These are phyloP conservation scores for Exophiala xenobiotica DNA, from an alignment of 2,329 filamentous ascomycete genomes.

Conservation along the genomic window DNA sequence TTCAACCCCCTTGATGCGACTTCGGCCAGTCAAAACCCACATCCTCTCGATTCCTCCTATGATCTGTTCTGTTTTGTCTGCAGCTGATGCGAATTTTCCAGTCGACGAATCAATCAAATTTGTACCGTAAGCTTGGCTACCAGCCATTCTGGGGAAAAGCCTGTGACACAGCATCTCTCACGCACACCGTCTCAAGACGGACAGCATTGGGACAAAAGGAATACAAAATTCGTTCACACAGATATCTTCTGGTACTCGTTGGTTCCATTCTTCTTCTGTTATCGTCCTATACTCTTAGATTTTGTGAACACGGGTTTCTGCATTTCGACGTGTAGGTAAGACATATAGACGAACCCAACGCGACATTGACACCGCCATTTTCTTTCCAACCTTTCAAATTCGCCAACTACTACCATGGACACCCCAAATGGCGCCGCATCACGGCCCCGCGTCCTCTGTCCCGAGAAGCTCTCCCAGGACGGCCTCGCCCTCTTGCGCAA, in stretches of 20 bases:
- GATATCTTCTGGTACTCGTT: neutral
- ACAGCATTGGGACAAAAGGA: no score
- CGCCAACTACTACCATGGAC: slow-evolving; percentile 10
- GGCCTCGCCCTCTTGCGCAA: slow-evolving; percentile 67
- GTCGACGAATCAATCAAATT: neutral
- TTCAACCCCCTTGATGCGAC: neutral
- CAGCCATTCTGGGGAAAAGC: neutral
- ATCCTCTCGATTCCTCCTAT: no score
- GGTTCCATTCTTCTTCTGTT: neutral
- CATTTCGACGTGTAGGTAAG: neutral
- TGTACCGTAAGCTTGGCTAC: no score
- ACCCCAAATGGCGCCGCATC: slow-evolving; percentile 25
- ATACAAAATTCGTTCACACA: no score
- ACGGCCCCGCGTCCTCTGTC: slow-evolving; percentile 63
- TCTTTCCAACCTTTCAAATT: neutral
- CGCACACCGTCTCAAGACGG: no score
- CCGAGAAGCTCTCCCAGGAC: slow-evolving; percentile 78
- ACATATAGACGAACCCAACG: neutral
- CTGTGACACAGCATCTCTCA: no score
- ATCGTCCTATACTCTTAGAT: neutral
- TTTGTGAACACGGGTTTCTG: neutral
- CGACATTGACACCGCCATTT: neutral
- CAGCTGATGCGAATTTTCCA: slow-evolving; percentile 1
- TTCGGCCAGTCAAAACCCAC: no score
- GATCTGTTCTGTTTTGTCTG: slow-evolving; percentile 11